phyloP scores from a whole-genome alignment of 1,284 basidiomycete species.

The Microbotryum saponariae region DNA sequence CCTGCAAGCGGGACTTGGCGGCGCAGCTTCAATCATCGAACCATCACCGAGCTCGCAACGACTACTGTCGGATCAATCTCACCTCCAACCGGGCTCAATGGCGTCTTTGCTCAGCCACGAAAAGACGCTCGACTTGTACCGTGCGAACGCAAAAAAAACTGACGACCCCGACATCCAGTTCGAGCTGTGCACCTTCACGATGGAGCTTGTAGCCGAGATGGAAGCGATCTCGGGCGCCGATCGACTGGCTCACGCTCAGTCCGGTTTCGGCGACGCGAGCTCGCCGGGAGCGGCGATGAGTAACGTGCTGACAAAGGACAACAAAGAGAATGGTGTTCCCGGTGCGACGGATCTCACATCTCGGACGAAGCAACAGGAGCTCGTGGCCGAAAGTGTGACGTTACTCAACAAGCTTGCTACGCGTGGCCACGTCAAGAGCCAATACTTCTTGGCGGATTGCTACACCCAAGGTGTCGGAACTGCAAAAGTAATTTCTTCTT shows the following conservation, averaged over 20 bases:
- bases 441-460: conserved; percentile 96
- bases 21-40: too few species aligned
- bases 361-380: conserved; percentile 68
- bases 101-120: conserved; percentile 88
- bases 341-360: conserved; percentile 38
- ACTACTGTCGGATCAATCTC: conserved; percentile 62
- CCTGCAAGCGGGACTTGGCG: not conserved
- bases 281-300: not conserved
- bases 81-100: conserved; percentile 84
- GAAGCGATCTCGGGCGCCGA: conserved; percentile 2
- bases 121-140: conserved; percentile 91
- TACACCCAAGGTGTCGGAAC: conserved; percentile 96
- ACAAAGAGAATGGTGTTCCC: conserved; percentile 50
- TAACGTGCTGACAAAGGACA: not conserved
- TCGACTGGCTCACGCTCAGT: not conserved
- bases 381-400: conserved; percentile 74
- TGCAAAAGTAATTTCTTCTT: conserved; percentile 41
- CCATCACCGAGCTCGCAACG: too few species aligned
- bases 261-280: not conserved
- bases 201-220: conserved; percentile 57
- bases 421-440: conserved; percentile 84
- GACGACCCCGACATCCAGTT: conserved; percentile 96
- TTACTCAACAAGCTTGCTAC: conserved; percentile 86
- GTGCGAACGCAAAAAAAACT: conserved; percentile 95
- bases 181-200: conserved; percentile 97